Evolutionary conservation across 2,329 filamentous ascomycete species (phyloP).

Genomic region (Chaetomiaceae sp.): DNA sequence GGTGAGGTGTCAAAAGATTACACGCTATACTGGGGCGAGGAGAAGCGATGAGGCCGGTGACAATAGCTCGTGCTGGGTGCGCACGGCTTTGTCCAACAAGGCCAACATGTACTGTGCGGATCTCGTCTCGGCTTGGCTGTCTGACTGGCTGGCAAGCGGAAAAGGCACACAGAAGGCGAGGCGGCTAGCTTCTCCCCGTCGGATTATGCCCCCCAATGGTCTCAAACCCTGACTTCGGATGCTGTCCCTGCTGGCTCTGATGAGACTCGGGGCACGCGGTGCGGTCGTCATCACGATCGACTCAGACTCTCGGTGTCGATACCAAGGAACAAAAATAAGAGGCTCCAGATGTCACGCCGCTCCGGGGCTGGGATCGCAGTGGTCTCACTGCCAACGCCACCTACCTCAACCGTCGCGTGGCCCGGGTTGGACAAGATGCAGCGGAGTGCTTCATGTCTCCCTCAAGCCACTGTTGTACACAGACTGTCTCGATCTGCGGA

Average conservation of each 20-base stretch:
- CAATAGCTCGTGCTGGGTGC: slow-evolving; percentile 1
- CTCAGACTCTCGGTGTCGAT: too few species aligned
- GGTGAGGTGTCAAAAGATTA: too few species aligned
- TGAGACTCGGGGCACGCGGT: too few species aligned
- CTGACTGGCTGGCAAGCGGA: too few species aligned
- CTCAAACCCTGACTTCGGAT: too few species aligned
- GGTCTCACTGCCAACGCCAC: slow-evolving; percentile 3
- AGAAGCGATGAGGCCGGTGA: neutral
- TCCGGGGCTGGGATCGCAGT: neutral
- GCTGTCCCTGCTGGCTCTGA: too few species aligned
- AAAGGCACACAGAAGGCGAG: too few species aligned
- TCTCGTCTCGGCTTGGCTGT: slow-evolving; percentile 20
- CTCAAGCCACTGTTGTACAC: slow-evolving; percentile 19
- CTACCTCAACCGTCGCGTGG: slow-evolving; percentile 17
- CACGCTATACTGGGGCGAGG: slow-evolving; percentile 5
- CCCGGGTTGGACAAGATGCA: slow-evolving; percentile 19
- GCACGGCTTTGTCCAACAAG: slow-evolving; percentile 23
- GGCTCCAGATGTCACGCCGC: slow-evolving; percentile 5
- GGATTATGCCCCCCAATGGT: too few species aligned
- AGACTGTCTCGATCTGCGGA: slow-evolving; percentile 12
- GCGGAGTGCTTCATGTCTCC: slow-evolving; percentile 13
- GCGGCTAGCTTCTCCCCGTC: neutral
- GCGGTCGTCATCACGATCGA: too few species aligned
- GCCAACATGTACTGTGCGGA: slow-evolving; percentile 19
- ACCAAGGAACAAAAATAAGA: slow-evolving; percentile 8